Base-by-base conservation (phyloP, 2,329 filamentous ascomycete genomes). In the Lizonia empirigonia region DNA sequence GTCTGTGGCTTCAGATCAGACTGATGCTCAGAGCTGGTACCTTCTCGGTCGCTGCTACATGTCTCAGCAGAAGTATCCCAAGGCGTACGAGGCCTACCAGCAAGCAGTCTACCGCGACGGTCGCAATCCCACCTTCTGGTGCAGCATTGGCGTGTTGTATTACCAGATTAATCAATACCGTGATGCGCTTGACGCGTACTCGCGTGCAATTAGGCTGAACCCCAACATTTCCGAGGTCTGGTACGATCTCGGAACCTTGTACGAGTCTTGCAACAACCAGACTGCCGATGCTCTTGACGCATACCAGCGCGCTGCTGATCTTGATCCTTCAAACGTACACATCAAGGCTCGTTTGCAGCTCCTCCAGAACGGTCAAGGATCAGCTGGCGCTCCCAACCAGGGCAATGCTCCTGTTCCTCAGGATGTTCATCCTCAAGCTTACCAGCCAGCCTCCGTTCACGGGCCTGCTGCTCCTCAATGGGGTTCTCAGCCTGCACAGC, bases 161-260 rank as follows among this genome's bases (percentile, higher is more conserved):
- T 99, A 97, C 77, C 94, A 97, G 77, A 99, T 99, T 79, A 99
- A 97, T 76, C 94, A 99, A 78, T 99, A 99, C 77, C 87, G 94
- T 52, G 94, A 99, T 79, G 94, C 94, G 3, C 83, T 99, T 44
- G 94, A 99, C 78, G 94, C 94, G 30, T 99, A 97, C 76, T 97
- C 92, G 55, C 89, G 94, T 54, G 94, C 94, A 37, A 99, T 97
- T 66, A 88, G 94, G 48, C 77, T 99, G 65, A 99, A 97, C 72
- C 94, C 94, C 5, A 97, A 96, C 79, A 97, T 99, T 59, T 97
- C 92, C 2, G 94, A 99, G 74, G 94, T 99, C 42, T 99, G 94
- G 94, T 99, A 97, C 74, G 94, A 99, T 74, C 80, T 99, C 30
- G 94, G 94, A 56, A 99, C 94, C 64, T 70, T 99, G 80, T 99